These are phyloP conservation scores for Ceratobasidium sp. DNA, from an alignment of 1,284 basidiomycete genomes.

Conservation along the genomic window DNA sequence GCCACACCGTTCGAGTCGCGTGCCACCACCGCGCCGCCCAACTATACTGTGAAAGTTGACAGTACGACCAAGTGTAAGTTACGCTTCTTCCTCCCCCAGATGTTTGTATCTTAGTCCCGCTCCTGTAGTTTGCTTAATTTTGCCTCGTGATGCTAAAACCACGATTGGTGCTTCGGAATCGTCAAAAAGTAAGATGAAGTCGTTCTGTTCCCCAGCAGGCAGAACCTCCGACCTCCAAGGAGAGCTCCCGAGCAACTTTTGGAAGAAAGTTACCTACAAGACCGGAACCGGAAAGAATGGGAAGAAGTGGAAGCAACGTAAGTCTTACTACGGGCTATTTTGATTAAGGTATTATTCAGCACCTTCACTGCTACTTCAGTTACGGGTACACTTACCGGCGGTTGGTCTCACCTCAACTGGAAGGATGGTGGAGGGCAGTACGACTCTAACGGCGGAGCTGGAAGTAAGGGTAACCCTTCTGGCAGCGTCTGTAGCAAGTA, in stretches of 20 bases:
- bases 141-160: constrained; percentile 46
- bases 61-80: constrained; percentile 26
- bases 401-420: constrained; percentile 46
- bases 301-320: too few species aligned
- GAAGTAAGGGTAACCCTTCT: constrained; percentile 53
- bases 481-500: constrained; percentile 51
- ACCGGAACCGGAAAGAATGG: too few species aligned
- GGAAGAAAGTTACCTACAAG: constrained; percentile 36
- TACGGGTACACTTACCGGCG: constrained; percentile 41
- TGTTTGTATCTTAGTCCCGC: neutral
- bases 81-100: neutral
- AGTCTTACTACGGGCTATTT: too few species aligned
- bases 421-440: constrained; percentile 50
- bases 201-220: constrained; percentile 45
- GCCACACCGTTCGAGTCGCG: too few species aligned
- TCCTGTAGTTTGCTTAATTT: constrained; percentile 17
- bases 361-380: too few species aligned
- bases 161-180: constrained; percentile 47
- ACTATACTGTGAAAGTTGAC: too few species aligned
- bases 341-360: too few species aligned
- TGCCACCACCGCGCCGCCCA: too few species aligned
- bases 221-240: constrained; percentile 36
- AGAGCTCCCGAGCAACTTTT: constrained; percentile 46
- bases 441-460: constrained; percentile 36
- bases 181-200: constrained; percentile 42